Conservation (phyloP, 768 basidiomycete species). For the Rhodotorula graminis region DNA sequence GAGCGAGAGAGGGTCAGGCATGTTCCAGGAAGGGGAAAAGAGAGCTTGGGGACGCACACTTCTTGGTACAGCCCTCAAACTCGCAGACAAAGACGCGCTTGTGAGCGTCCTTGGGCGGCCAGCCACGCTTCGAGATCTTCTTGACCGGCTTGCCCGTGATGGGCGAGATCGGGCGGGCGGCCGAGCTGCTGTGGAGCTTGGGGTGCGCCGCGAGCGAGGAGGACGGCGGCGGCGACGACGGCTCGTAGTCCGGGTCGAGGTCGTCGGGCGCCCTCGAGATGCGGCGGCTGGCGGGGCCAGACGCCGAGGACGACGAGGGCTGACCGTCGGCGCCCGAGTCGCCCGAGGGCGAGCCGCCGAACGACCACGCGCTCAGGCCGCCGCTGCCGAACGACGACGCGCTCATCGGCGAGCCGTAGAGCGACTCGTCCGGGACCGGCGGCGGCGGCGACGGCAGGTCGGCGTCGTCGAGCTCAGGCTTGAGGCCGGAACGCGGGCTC, state of each 20-base stretch:
- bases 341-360: no score
- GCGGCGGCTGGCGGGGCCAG: no score
- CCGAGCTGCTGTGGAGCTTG: no score
- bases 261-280: background rate
- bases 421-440: background rate
- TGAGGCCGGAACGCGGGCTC: background rate
- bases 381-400: background rate
- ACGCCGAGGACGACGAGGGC: background rate
- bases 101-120: constrained; percentile 27
- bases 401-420: background rate
- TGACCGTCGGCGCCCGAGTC: background rate
- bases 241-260: background rate
- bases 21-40: no score
- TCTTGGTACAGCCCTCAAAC: constrained; percentile 15
- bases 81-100: constrained; percentile 2
- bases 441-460: background rate
- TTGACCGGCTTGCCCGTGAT: constrained; percentile 33
- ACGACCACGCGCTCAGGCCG: no score
- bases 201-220: background rate
- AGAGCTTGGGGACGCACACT: constrained; percentile 9
- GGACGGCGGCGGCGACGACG: background rate
- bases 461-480: background rate
- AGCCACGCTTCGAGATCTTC: constrained; percentile 14
- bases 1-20: background rate
- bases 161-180: constrained; percentile 6